These are phyloP conservation scores for Solanum piurae DNA, from an alignment of 257 asterid species.

Conservation along the genomic window DNA sequence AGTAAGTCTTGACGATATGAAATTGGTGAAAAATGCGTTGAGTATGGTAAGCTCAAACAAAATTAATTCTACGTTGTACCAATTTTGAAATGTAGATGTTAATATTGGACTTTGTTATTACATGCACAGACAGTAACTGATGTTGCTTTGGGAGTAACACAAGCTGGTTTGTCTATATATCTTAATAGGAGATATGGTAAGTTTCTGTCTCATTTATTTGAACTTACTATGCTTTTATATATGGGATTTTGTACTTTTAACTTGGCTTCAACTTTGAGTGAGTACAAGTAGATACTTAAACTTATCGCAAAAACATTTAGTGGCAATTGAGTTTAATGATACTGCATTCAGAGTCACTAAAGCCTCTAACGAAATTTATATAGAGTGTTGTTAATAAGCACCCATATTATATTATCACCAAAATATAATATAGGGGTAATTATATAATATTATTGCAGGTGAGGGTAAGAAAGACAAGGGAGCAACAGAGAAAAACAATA, in stretches of 20 bases:
- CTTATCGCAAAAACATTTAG: too few species aligned
- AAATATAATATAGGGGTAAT: too few species aligned
- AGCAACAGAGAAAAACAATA: slow-evolving; percentile 3
- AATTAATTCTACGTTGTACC: background rate
- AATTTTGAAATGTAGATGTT: background rate
- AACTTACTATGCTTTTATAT: background rate
- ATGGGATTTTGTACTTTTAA: too few species aligned
- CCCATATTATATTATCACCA: too few species aligned
- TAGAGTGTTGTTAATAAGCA: too few species aligned
- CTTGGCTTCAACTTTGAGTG: too few species aligned
- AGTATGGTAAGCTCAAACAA: slow-evolving; percentile 2
- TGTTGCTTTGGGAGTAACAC: slow-evolving; percentile 27
- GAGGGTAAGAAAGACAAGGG: slow-evolving; percentile 11
- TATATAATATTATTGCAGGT: background rate
- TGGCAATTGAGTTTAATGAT: too few species aligned
- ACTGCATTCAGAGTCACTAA: too few species aligned
- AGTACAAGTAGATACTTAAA: too few species aligned
- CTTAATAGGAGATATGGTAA: slow-evolving; percentile 28
- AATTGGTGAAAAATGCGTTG: slow-evolving; percentile 9
- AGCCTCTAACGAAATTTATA: too few species aligned
- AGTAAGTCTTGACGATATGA: slow-evolving; percentile 15
- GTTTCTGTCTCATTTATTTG: background rate
- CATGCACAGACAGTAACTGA: slow-evolving; percentile 20
- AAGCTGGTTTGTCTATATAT: slow-evolving; percentile 24
- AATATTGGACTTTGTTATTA: background rate